Evolutionary conservation across 2,329 filamentous ascomycete species (phyloP).

Genomic region (Penicillium sp.): DNA sequence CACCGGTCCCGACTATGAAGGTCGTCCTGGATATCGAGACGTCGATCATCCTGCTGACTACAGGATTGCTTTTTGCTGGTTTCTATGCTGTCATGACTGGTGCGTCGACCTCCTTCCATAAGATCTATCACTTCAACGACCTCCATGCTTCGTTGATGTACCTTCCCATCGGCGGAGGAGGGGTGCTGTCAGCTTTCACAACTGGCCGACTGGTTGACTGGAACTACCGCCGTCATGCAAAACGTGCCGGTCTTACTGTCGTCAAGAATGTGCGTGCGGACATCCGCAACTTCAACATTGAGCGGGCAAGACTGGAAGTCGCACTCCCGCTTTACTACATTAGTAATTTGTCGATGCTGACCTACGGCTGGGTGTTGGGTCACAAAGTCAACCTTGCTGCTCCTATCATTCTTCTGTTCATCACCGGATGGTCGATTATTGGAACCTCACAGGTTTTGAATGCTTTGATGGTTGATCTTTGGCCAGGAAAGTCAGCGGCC

Average conservation of each 20-base stretch:
- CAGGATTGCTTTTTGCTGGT: constrained; percentile 46
- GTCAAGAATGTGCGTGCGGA: constrained; percentile 46
- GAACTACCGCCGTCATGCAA: constrained; percentile 69
- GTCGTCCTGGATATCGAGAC: constrained; percentile 41
- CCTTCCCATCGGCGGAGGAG: constrained; percentile 31
- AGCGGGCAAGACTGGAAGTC: constrained; percentile 37
- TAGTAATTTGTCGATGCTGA: constrained; percentile 26
- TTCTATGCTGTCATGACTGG: constrained; percentile 49
- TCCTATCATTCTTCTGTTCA: constrained; percentile 34
- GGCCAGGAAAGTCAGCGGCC: constrained; percentile 36
- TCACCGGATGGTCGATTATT: constrained; percentile 36
- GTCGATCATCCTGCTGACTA: constrained; percentile 37
- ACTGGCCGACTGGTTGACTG: constrained; percentile 62
- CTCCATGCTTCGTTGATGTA: constrained; percentile 46
- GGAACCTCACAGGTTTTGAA: constrained; percentile 41
- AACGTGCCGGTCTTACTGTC: constrained; percentile 59
- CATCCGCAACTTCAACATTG: constrained; percentile 50
- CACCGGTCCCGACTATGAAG: constrained; percentile 38
- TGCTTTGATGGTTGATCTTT: constrained; percentile 47
- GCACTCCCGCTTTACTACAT: constrained; percentile 34
- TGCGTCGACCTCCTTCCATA: constrained; percentile 47
- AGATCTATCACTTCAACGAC: constrained; percentile 49
- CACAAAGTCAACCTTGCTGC: constrained; percentile 32
- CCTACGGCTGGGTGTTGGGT: constrained; percentile 39
- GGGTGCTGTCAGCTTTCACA: constrained; percentile 24